phyloP scores from a whole-genome alignment of 2,329 filamentous ascomycete genomes.

The Esteya vermicola region DNA sequence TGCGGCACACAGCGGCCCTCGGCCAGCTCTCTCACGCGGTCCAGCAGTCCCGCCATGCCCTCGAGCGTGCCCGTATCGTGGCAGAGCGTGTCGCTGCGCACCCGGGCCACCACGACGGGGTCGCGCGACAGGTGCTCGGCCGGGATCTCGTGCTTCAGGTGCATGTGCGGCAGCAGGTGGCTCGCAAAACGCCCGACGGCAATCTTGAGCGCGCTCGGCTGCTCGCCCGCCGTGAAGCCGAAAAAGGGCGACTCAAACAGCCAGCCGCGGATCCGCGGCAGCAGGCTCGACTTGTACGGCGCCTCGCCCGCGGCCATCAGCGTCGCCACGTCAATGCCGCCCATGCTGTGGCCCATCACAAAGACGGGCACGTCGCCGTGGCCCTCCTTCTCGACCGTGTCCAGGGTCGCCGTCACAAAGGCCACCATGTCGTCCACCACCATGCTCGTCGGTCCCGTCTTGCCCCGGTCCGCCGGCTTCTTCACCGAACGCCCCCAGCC shows the following conservation, averaged over 20 bases:
- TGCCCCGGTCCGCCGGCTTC: constrained; percentile 47
- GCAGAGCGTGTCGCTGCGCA: constrained; percentile 53
- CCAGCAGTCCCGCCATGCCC: constrained; percentile 56
- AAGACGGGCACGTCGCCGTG: constrained; percentile 47
- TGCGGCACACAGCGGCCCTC: constrained; percentile 38
- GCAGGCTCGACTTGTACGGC: constrained; percentile 19
- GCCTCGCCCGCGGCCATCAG: constrained; percentile 38
- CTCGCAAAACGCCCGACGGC: constrained; percentile 52
- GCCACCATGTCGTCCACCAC: constrained; percentile 69
- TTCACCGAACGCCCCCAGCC: constrained; percentile 71
- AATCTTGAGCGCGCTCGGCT: constrained; percentile 51
- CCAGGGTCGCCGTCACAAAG: constrained; percentile 49
- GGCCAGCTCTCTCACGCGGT: constrained; percentile 50
- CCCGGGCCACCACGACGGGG: constrained; percentile 42
- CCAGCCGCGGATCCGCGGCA: constrained; percentile 53
- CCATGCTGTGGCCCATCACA: constrained; percentile 85
- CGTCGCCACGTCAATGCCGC: constrained; percentile 62
- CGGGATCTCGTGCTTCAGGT: constrained; percentile 53
- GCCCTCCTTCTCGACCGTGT: neutral
- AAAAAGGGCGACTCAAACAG: constrained; percentile 69
- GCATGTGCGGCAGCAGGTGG: constrained; percentile 50
- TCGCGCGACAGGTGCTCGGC: constrained; percentile 53
- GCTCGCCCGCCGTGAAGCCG: constrained; percentile 49
- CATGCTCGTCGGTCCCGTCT: constrained; percentile 56
- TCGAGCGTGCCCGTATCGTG: constrained; percentile 77